These are phyloP conservation scores for Chlorella sp. DNA, from an alignment of 139 green algal species.

Conservation along the genomic window DNA sequence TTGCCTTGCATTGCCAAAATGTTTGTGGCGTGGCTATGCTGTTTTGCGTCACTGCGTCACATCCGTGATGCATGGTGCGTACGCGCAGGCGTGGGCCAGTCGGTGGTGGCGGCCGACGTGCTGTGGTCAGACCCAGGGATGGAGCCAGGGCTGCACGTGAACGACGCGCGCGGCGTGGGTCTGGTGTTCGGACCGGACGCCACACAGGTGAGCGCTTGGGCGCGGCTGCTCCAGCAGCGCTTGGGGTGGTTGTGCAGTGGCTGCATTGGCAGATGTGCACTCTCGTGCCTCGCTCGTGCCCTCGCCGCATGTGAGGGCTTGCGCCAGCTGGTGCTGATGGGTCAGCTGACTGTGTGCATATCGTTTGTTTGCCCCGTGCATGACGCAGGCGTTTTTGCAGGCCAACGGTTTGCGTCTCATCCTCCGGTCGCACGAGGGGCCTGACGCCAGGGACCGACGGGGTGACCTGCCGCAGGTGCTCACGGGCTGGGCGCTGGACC, in stretches of 20 bases:
- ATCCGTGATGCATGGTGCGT: background rate
- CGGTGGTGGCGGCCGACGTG: constrained; percentile 75
- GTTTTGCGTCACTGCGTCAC: background rate
- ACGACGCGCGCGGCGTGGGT: constrained; percentile 79
- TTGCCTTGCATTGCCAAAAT: background rate
- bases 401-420: constrained; percentile 88
- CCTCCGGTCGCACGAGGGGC: constrained; percentile 91
- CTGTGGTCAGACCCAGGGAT: constrained; percentile 88
- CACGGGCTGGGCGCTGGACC: constrained; percentile 78
- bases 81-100: constrained; percentile 32
- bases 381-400: constrained; percentile 79
- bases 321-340: no score
- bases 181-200: constrained; percentile 86
- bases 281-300: no score
- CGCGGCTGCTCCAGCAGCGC: no score
- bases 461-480: constrained; percentile 29
- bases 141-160: constrained; percentile 59
- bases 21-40: background rate
- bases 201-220: constrained; percentile 66
- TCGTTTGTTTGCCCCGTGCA: no score
- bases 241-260: no score
- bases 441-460: constrained; percentile 76
- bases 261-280: background rate
- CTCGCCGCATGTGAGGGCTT: no score
- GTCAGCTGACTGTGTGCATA: no score